Conservation (phyloP, 805 yeast genomes). For the Myxozyma neotropica region DNA sequence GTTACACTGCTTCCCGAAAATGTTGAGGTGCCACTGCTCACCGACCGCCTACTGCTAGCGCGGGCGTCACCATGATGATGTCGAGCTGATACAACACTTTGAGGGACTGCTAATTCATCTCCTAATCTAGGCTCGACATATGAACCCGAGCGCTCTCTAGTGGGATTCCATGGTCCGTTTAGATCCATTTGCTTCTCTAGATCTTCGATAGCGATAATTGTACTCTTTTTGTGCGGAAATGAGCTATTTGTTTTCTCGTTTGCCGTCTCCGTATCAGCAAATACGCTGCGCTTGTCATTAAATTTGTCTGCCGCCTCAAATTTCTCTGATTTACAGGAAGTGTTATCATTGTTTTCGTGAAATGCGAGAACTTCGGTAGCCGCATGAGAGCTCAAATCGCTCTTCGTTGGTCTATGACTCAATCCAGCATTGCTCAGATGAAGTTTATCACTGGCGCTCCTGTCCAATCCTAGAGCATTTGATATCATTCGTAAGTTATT, state of each 20-base stretch:
- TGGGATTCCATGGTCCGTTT: conserved; percentile 29
- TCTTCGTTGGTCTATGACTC: not conserved
- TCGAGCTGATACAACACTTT: conserved; percentile 6
- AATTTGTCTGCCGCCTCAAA: not conserved
- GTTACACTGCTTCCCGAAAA: conserved; percentile 9
- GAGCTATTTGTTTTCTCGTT: not conserved
- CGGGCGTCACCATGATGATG: conserved; percentile 6
- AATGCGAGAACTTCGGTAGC: not conserved
- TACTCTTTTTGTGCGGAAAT: conserved; percentile 14
- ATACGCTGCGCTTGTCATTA: not conserved
- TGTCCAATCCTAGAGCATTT: not conserved
- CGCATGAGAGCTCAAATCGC: not conserved
- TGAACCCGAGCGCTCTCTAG: conserved; percentile 17
- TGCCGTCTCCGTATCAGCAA: not conserved
- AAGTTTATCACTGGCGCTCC: not conserved
- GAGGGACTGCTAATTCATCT: conserved; percentile 10
- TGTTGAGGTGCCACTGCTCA: not conserved
- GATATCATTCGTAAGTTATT: conserved; percentile 4
- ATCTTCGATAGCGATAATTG: conserved; percentile 20
- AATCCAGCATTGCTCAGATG: not conserved
- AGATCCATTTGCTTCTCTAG: conserved; percentile 33
- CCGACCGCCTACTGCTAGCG: not conserved
- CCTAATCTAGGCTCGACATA: not conserved
- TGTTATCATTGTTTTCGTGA: not conserved
- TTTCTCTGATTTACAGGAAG: too few species aligned